Evolutionary conservation across 495 filamentous ascomycete genomes (phyloP).

Genomic region (Chaetomium fimeti): DNA sequence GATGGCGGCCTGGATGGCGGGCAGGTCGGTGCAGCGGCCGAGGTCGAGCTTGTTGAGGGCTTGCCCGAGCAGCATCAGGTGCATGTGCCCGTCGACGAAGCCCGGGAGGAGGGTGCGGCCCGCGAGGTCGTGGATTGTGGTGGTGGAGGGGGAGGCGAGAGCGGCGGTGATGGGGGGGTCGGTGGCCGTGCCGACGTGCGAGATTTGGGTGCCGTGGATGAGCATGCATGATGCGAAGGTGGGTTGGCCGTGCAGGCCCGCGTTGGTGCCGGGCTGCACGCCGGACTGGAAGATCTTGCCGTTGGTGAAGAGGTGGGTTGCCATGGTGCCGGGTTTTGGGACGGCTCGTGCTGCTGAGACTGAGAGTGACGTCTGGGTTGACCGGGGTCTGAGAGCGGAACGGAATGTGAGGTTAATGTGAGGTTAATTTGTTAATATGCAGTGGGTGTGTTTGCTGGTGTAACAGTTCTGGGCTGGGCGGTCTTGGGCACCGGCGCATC

Average conservation of each 20-base stretch:
- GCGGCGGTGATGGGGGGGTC: constrained; percentile 38
- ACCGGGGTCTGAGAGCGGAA: not conserved
- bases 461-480: not conserved
- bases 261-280: constrained; percentile 32
- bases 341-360: constrained; percentile 12
- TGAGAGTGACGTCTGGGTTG: too few species aligned
- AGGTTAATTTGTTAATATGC: not conserved
- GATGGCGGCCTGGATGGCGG: constrained; percentile 54
- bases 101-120: constrained; percentile 56
- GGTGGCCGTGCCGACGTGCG: constrained; percentile 44
- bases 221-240: constrained; percentile 44
- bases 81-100: constrained; percentile 65
- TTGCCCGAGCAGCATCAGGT: constrained; percentile 60
- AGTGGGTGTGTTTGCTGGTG: too few species aligned
- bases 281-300: constrained; percentile 31
- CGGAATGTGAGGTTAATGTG: not conserved
- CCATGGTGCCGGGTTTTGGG: constrained; percentile 20
- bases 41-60: constrained; percentile 58
- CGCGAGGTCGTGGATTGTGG: constrained; percentile 42
- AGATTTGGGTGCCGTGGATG: constrained; percentile 38
- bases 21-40: constrained; percentile 52
- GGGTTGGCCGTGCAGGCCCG: constrained; percentile 28
- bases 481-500: not conserved
- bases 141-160: constrained; percentile 15
- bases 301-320: constrained; percentile 36